Conservation (phyloP, 495 filamentous ascomycete species). For the Mytilinidion resinicola region DNA sequence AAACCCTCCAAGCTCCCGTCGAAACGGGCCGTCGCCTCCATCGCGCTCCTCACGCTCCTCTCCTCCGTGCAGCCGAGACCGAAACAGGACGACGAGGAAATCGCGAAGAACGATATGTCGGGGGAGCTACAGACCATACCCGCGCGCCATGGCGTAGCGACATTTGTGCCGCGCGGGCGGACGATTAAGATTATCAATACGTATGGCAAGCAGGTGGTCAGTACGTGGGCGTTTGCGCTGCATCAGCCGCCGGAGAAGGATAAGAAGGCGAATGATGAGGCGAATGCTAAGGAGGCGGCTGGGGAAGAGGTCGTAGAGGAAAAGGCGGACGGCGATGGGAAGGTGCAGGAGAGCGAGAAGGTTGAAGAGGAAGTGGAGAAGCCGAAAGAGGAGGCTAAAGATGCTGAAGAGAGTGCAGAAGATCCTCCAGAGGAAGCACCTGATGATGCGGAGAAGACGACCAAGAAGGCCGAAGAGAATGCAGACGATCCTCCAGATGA, state of each 20-base stretch:
- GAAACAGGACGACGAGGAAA: not conserved
- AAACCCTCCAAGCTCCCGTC: slow-evolving; percentile 3
- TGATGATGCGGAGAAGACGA: slow-evolving; percentile 6
- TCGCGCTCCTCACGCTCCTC: slow-evolving; percentile 18
- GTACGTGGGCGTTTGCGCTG: slow-evolving; percentile 46
- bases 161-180: slow-evolving; percentile 38
- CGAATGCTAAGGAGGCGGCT: slow-evolving; percentile 6
- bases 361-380: slow-evolving; percentile 6
- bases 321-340: slow-evolving; percentile 7
- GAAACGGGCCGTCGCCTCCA: not conserved
- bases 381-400: slow-evolving; percentile 7
- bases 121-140: slow-evolving; percentile 38
- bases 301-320: slow-evolving; percentile 16
- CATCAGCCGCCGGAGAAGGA: slow-evolving; percentile 28
- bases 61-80: slow-evolving; percentile 3
- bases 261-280: slow-evolving; percentile 16
- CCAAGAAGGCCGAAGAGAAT: not conserved
- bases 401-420: not conserved
- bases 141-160: slow-evolving; percentile 43
- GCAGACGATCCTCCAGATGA: slow-evolving; percentile 21
- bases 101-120: slow-evolving; percentile 19
- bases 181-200: slow-evolving; percentile 50
- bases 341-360: not conserved
- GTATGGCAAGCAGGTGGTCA: slow-evolving; percentile 48
- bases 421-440: not conserved